Evolutionary conservation across 2,329 filamentous ascomycete genomes (phyloP).

Genomic region (Thielaviopsis punctulata): DNA sequence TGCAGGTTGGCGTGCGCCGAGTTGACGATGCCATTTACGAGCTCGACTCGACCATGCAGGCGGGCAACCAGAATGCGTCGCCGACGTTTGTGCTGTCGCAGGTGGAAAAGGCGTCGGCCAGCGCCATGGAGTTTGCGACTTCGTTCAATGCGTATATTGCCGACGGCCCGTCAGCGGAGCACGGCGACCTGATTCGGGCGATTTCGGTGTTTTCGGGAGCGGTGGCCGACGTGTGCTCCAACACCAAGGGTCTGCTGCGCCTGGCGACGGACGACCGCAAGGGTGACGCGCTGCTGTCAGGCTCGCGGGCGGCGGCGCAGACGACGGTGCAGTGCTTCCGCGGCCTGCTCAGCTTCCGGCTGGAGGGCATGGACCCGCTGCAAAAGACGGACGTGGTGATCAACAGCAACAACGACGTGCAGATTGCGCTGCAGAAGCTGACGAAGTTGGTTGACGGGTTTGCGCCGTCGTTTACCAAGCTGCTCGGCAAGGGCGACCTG

Average conservation of each 20-base stretch:
- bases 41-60: slow-evolving; percentile 93
- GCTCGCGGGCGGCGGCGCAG: slow-evolving; percentile 67
- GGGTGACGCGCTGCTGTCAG: slow-evolving; percentile 66
- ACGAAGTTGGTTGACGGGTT: slow-evolving; percentile 89
- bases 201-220: slow-evolving; percentile 82
- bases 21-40: slow-evolving; percentile 96
- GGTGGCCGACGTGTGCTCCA: slow-evolving; percentile 83
- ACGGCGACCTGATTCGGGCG: slow-evolving; percentile 82
- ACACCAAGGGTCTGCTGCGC: slow-evolving; percentile 85
- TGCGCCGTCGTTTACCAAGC: slow-evolving; percentile 69
- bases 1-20: slow-evolving; percentile 80
- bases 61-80: slow-evolving; percentile 93
- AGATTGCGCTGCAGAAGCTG: slow-evolving; percentile 81
- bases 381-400: slow-evolving; percentile 96
- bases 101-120: slow-evolving; percentile 89
- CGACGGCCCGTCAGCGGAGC: slow-evolving; percentile 78
- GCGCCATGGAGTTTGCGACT: slow-evolving; percentile 91
- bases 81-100: slow-evolving; percentile 90
- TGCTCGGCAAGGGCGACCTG: slow-evolving; percentile 68
- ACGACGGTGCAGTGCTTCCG: slow-evolving; percentile 92
- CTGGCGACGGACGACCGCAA: slow-evolving; percentile 94
- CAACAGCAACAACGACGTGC: slow-evolving; percentile 91
- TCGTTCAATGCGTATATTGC: slow-evolving; percentile 98
- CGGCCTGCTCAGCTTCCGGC: slow-evolving; percentile 76
- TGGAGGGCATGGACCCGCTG: slow-evolving; percentile 76